These are phyloP conservation scores for Syncephalastrum racemosum DNA, from an alignment of 371 early-diverging fungal species.

Conservation along the genomic window DNA sequence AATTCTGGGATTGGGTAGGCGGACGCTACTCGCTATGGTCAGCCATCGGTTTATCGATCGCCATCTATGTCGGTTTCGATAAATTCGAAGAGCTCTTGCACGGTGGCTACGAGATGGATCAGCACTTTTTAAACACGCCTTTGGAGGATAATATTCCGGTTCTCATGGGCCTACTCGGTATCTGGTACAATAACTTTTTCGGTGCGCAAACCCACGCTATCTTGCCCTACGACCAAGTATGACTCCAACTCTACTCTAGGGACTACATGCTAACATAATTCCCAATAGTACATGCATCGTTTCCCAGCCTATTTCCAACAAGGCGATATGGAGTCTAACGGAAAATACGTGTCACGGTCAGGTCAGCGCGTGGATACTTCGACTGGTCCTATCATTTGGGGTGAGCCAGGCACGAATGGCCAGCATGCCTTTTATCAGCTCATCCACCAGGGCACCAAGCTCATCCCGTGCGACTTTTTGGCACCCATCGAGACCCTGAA, in stretches of 20 bases:
- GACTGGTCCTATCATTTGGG: slow-evolving; percentile 99
- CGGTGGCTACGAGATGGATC: slow-evolving; percentile 97
- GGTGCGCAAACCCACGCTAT: slow-evolving; percentile 95
- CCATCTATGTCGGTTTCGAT: slow-evolving; percentile 92
- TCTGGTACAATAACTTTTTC: slow-evolving; percentile 98
- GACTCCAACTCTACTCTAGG: no score
- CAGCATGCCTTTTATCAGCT: slow-evolving; percentile 99
- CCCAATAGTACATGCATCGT: slow-evolving; percentile 77
- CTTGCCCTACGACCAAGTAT: slow-evolving; percentile 93
- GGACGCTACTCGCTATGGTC: slow-evolving; percentile 99
- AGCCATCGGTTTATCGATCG: slow-evolving; percentile 97
- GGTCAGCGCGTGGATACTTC: slow-evolving; percentile 75
- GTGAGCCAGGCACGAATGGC: slow-evolving; percentile 99
- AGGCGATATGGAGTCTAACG: slow-evolving; percentile 99
- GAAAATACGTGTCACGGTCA: slow-evolving; percentile 90
- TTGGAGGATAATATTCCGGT: slow-evolving; percentile 92
- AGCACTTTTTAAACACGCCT: slow-evolving; percentile 89
- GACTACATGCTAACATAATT: no score
- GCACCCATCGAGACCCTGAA: slow-evolving; percentile 91
- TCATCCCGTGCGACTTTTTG: slow-evolving; percentile 95
- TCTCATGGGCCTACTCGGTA: slow-evolving; percentile 86
- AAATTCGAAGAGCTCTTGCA: slow-evolving; percentile 91
- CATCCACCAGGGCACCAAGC: slow-evolving; percentile 98
- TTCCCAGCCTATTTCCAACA: slow-evolving; percentile 99
- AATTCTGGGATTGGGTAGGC: slow-evolving; percentile 99